Base-by-base conservation (phyloP, 2,329 filamentous ascomycete species). In the Polytolypa hystricis region DNA sequence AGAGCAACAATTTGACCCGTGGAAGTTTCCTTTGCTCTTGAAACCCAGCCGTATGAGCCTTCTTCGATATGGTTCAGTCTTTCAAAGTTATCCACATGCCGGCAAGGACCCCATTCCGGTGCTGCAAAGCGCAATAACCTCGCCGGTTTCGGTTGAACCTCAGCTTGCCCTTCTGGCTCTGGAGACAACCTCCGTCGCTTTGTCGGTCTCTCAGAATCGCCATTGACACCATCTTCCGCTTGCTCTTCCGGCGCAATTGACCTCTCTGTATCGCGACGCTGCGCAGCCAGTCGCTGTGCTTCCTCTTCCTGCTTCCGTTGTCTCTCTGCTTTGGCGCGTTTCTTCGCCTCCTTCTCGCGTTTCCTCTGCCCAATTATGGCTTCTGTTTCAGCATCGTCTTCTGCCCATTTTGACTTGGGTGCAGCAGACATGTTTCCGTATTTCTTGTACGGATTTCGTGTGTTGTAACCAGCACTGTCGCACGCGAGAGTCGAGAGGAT, bases 51-150 rank as follows among this genome's bases (percentile, higher is more conserved):
- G 60, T 98, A 98, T 6, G 86, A 86, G 23, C 91, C 91, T 65
- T 98, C 91, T 60, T 96, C 91, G 51, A 98, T 98, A 56, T 91
- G 83, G 59, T 98, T 98, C 39, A 98, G 69, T 48, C 84, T 82
- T 52, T 95, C 84, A 62, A 87, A 98, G 53, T 84, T 80, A 53
- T 89, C 81, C 17, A 93, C 81, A 55, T 83, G 83, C 42, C 82
- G 72, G 53, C 81, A 82, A 3, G 74, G 69, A 39, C 74, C 71
- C 77, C 86, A 93, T 47, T 66, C 60, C 7, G 73, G 72, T 10
- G 69, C 67, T 7, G 81, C 72, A 53, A 93, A 87, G 8, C 81
- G 77, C 28, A 95, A 61, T 2, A 93, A 66, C 44, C 71, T 75
- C 2, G 73, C 60, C 23, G 67, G 62, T 29, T 61, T 48, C 25